Conservation (phyloP, 495 filamentous ascomycete species). For the Neurospora hispaniola region DNA sequence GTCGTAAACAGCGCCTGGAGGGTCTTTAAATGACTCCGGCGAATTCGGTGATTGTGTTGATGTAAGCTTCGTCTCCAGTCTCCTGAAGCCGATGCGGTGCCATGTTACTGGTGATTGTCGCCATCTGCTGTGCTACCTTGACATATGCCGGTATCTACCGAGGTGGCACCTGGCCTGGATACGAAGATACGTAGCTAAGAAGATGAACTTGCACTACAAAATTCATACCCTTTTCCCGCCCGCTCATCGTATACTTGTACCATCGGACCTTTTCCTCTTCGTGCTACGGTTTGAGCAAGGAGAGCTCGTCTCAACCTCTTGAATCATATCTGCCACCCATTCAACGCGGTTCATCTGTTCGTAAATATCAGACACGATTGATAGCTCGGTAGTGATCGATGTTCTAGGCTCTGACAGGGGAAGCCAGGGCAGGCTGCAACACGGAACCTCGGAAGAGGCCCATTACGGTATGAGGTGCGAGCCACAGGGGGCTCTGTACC, state of each 20-base stretch:
- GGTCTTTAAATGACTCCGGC: neutral
- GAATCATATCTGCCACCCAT: neutral
- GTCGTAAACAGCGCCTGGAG: neutral
- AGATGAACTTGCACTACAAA: too few species aligned
- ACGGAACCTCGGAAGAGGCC: conserved; percentile 6
- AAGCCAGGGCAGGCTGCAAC: conserved; percentile 10
- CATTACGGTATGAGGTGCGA: conserved; percentile 7
- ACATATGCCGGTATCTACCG: neutral
- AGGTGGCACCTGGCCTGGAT: neutral
- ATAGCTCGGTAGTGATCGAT: neutral
- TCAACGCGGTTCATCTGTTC: neutral
- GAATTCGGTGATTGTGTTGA: neutral
- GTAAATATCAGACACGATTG: neutral
- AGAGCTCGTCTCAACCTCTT: neutral
- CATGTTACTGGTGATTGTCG: neutral
- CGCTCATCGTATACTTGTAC: too few species aligned
- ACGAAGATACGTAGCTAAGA: neutral
- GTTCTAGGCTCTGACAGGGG: neutral
- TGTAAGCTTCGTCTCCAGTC: neutral
- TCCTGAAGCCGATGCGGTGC: neutral
- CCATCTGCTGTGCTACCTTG: neutral
- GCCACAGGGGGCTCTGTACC: conserved; percentile 7
- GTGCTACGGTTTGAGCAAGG: neutral
- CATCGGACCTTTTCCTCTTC: too few species aligned
- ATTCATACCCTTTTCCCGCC: too few species aligned